Base-by-base conservation (phyloP, 2,329 filamentous ascomycete species). In the Fusarium tricinctum region DNA sequence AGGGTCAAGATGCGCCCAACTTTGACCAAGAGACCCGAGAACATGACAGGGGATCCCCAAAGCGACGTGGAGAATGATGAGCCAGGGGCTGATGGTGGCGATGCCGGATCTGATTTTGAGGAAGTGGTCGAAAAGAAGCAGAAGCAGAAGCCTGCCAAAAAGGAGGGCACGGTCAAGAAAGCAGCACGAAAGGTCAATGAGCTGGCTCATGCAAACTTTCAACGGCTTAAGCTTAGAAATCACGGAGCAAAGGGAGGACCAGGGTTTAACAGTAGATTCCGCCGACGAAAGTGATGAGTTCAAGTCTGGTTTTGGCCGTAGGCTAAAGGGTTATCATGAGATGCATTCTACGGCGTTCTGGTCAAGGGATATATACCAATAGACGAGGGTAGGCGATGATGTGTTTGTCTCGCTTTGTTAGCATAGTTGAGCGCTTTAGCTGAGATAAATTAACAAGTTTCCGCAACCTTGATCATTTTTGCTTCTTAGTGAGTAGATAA, bases 121-220 rank as follows among this genome's bases (percentile, higher is more conserved):
- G 63, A 64, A 7, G 45, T 54, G 3, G 64, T 71, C 17, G 19
- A 56, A 30, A 44, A 64, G 55, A 70, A 70, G 58, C 61, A 64
- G 55, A 70, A 70, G 58, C 61, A 64, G 55, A 70, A 70, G 58
- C 61, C 71, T 15, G 68, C 74, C 14, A 77, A 75, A 50, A 79
- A 81, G 66, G 81, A 81, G 38, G 82, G 82, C 17, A 76, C 78
- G 35, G 80, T 88, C 44, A 85, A 84, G 75, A 86, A 84, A 75
- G 81, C 81, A 8, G 81, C 80, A 23, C 84, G 84, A 71, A 91
- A 90, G 79, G 86, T 91, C 49, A 89, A 87, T 72, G 87, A 87
- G 66, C 77, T 88, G 69, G 88, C 89, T 15, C 86, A 90, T 71
- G 84, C 88, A 64, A 91, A 91, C 79, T 91, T 91, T 77, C 88